Conservation (phyloP, 1,284 basidiomycete species). For the Caloboletus firmus region DNA sequence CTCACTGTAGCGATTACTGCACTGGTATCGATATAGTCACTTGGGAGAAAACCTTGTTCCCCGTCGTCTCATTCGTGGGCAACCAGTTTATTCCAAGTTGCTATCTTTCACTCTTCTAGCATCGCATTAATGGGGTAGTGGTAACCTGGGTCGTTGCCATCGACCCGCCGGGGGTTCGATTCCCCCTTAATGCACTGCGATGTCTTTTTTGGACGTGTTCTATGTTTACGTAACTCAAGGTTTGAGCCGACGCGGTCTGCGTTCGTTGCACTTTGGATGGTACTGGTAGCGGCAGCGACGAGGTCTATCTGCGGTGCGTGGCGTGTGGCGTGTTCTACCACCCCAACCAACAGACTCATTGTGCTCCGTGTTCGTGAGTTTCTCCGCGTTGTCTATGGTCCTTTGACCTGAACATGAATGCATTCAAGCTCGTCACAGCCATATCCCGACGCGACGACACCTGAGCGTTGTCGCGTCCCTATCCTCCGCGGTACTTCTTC, state of each 20-base stretch:
- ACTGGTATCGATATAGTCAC: too few species aligned
- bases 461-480: background rate
- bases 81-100: background rate
- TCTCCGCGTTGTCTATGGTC: background rate
- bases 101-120: background rate
- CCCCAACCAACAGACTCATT: background rate
- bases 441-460: background rate
- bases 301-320: constrained; percentile 1
- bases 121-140: constrained; percentile 39
- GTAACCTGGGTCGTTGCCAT: constrained; percentile 40
- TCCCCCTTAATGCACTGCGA: constrained; percentile 65
- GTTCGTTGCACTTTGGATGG: background rate
- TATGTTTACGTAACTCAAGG: background rate
- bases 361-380: constrained; percentile 18
- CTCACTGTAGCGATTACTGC: background rate
- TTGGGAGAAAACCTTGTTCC: too few species aligned
- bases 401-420: background rate
- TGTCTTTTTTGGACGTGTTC: background rate
- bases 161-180: constrained; percentile 79
- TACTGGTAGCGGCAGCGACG: background rate
- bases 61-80: background rate
- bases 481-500: background rate
- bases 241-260: background rate
- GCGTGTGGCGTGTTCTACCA: background rate
- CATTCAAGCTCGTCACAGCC: constrained; percentile 5